Percentiles rank a stretch among this genome's conserved stretches.
Evolutionary conservation across 1,284 basidiomycete genomes (phyloP).

Genomic region (Cerioporus squamosus): DNA sequence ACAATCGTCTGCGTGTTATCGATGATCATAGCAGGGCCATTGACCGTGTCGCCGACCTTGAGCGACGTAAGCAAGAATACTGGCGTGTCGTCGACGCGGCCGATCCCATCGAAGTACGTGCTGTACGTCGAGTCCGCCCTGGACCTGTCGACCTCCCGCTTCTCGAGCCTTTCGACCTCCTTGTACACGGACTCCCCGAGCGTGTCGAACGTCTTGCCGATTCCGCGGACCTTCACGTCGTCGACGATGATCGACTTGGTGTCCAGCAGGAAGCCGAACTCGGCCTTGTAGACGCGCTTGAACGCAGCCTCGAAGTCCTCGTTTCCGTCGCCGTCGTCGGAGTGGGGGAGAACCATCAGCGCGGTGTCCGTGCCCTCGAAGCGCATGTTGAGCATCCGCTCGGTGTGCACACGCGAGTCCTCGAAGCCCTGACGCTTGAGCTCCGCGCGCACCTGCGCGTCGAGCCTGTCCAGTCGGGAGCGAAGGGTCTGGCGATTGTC

Average conservation of each 20-base stretch:
- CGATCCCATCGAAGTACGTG: constrained; percentile 82
- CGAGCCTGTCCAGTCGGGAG: constrained; percentile 70
- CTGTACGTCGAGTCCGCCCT: constrained; percentile 58
- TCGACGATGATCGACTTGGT: constrained; percentile 84
- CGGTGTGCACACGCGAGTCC: constrained; percentile 67
- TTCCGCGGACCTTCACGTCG: constrained; percentile 88
- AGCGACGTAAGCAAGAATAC: constrained; percentile 77
- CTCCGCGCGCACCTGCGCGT: constrained; percentile 64
- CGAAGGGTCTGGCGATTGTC: constrained; percentile 58
- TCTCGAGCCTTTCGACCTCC: constrained; percentile 61
- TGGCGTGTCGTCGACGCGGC: constrained; percentile 78
- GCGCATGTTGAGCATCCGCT: constrained; percentile 90
- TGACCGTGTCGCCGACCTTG: constrained; percentile 69
- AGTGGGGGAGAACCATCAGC: constrained; percentile 79
- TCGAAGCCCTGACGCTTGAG: constrained; percentile 83
- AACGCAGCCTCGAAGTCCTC: constrained; percentile 86
- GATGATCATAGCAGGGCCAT: constrained; percentile 88
- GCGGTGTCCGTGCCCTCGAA: constrained; percentile 93
- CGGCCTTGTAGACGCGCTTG: constrained; percentile 74
- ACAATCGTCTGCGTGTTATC: constrained; percentile 94
- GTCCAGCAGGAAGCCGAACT: constrained; percentile 93
- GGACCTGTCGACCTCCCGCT: constrained; percentile 44
- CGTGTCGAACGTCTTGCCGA: constrained; percentile 88
- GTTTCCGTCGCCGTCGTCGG: constrained; percentile 54
- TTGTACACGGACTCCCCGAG: constrained; percentile 82